Percentiles rank a stretch among this genome's conserved stretches.
phyloP scores from a whole-genome alignment of 441 rosid genomes.

The Flueggea neowawraea region DNA sequence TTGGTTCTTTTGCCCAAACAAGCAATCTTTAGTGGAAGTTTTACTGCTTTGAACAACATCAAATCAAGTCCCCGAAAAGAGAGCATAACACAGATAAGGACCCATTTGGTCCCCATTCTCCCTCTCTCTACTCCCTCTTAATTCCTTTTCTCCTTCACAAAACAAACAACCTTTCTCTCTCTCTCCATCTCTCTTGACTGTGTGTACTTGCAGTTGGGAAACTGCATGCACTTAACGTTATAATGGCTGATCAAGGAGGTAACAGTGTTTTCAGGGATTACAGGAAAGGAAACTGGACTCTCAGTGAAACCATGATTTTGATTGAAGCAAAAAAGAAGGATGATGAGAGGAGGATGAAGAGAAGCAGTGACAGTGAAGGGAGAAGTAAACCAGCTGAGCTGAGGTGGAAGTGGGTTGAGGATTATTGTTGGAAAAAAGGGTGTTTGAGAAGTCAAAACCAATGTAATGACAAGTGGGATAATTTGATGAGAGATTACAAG shows the following conservation, averaged over 20 bases:
- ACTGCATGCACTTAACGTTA: conserved; percentile 28
- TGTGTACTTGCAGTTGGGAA: conserved; percentile 2
- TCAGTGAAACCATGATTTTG: conserved; percentile 73
- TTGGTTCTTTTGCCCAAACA: conserved; percentile 20
- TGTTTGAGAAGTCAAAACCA: conserved; percentile 91
- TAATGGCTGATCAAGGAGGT: conserved; percentile 56
- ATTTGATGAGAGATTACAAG: conserved; percentile 96
- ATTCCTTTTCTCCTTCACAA: conserved; percentile 29
- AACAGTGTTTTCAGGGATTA: conserved; percentile 58
- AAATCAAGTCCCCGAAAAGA: conserved; percentile 30
- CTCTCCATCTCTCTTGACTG: background rate
- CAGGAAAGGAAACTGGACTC: conserved; percentile 87
- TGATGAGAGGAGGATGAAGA: conserved; percentile 74
- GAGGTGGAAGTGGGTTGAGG: conserved; percentile 98
- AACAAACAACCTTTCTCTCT: conserved; percentile 10
- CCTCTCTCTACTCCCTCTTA: conserved; percentile 2
- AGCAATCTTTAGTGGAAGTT: conserved; percentile 15
- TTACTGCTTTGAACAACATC: conserved; percentile 35
- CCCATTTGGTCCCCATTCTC: conserved; percentile 8
- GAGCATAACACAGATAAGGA: conserved; percentile 17
- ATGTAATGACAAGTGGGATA: conserved; percentile 98
- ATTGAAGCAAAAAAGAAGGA: conserved; percentile 93
- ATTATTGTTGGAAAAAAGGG: conserved; percentile 72
- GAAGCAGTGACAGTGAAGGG: conserved; percentile 33
- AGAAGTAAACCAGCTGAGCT: conserved; percentile 65